Evolutionary conservation across 495 filamentous ascomycete genomes (phyloP), one percentile per base, ranked within the genome.

Genomic region (Pyrenula aspistea): DNA sequence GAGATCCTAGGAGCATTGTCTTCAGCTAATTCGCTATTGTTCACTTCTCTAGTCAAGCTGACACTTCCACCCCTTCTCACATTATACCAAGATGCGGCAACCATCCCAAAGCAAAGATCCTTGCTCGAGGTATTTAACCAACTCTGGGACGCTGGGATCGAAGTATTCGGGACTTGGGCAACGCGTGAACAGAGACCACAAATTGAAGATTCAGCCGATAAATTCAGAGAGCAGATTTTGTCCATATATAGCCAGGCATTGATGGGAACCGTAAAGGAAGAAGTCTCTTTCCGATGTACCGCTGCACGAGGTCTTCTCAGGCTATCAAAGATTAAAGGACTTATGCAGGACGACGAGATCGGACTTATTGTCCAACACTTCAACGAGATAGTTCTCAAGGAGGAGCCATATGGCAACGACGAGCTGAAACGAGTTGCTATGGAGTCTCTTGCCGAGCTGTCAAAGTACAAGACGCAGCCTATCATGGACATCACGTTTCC

Each of bases 401-500:
- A 83, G 54, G 73, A 81, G 54, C 71, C 79, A 24, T 66, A 76
- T 56, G 77, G 82, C 51, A 74, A 76, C 54, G 75, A 79, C 59
- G 75, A 84, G 56, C 65, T 85, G 56, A 79, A 81, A 61, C 77
- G 79, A 42, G 77, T 83, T 62, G 82, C 86, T n/a, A 80, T 89
- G 53, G 65, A 75, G 50, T 78, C 79, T 49, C 70, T 89, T 49
- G 74, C 80, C 10, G 77, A 83, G 25, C 77, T 89, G 53, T 85
- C 85, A 8, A 83, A 78, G 58, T 73, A 81, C 54, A 85, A 83
- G 60, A 80, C 84, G 12, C 75, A 77, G n/a, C 65, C 85, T 22
- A 82, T 89, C 20, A 79, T 86, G 67, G 77, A 87, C 53, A 83
- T 83, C 25, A 86, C 85, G 0, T 83, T 89, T 67, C 86, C 86